phyloP scores from a whole-genome alignment of 768 basidiomycete species.

The Psilocybe cyanescens region DNA sequence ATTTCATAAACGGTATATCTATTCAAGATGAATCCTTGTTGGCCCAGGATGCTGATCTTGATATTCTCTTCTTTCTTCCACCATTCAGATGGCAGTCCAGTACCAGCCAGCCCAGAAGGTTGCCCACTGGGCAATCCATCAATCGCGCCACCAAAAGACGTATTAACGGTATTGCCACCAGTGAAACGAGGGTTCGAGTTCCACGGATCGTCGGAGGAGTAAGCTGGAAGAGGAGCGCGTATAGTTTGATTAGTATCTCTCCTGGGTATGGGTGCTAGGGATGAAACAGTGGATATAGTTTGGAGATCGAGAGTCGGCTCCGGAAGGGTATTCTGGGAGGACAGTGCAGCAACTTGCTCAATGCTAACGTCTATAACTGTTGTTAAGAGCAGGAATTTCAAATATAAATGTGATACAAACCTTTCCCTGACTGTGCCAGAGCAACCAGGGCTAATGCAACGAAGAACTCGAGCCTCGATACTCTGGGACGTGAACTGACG shows the following conservation, averaged over 20 bases:
- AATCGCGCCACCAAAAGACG: slow-evolving; percentile 31
- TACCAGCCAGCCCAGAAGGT: slow-evolving; percentile 66
- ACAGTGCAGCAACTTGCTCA: slow-evolving; percentile 77
- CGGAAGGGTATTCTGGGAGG: slow-evolving; percentile 78
- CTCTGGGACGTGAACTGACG: slow-evolving; percentile 77
- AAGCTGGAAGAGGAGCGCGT: slow-evolving; percentile 51
- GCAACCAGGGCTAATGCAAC: slow-evolving; percentile 89
- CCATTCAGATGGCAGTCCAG: slow-evolving; percentile 80
- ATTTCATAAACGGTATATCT: slow-evolving; percentile 88
- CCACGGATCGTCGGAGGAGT: slow-evolving; percentile 75
- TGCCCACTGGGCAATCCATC: slow-evolving; percentile 45
- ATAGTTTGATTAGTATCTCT: slow-evolving; percentile 43
- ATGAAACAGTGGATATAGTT: slow-evolving; percentile 53
- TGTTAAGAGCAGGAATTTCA: neutral
- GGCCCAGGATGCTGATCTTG: slow-evolving; percentile 75
- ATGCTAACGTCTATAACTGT: slow-evolving; percentile 67
- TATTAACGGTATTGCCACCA: slow-evolving; percentile 23
- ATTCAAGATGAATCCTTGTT: slow-evolving; percentile 91
- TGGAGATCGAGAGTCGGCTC: slow-evolving; percentile 72
- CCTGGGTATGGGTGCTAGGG: slow-evolving; percentile 43
- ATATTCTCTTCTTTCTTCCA: slow-evolving; percentile 84
- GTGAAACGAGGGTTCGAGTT: slow-evolving; percentile 44
- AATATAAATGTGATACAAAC: slow-evolving; percentile 36
- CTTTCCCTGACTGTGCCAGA: slow-evolving; percentile 82
- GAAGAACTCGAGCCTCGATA: slow-evolving; percentile 91